Evolutionary conservation across 148 eudicot genomes (phyloP).

Genomic region (Selenicereus undatus): DNA sequence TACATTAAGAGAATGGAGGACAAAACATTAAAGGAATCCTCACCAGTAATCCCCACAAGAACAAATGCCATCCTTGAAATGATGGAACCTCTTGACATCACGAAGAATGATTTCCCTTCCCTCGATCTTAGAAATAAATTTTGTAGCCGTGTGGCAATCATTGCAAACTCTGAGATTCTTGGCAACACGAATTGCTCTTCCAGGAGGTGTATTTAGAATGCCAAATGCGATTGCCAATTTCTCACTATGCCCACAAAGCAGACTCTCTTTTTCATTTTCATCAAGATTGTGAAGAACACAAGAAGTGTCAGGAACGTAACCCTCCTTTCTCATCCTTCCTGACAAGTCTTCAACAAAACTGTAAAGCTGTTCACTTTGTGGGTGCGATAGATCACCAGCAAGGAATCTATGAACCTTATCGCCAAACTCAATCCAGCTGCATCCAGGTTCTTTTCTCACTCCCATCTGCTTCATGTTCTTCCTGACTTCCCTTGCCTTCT

Average conservation of each 20-base stretch:
- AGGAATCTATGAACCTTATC: slow-evolving; percentile 62
- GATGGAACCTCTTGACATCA: slow-evolving; percentile 59
- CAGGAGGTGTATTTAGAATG: slow-evolving; percentile 49
- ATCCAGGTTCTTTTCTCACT: slow-evolving; percentile 80
- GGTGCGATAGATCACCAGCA: slow-evolving; percentile 64
- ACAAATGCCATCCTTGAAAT: slow-evolving; percentile 52
- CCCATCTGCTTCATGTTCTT: slow-evolving; percentile 60
- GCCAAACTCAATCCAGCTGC: slow-evolving; percentile 78
- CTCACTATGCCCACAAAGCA: slow-evolving; percentile 57
- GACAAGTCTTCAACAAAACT: slow-evolving; percentile 40
- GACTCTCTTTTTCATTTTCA: slow-evolving; percentile 48
- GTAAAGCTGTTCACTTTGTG: slow-evolving; percentile 44
- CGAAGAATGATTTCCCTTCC: slow-evolving; percentile 52
- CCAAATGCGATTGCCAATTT: slow-evolving; percentile 59
- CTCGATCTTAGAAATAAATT: slow-evolving; percentile 50
- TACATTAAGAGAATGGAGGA: neutral
- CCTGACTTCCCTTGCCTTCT: slow-evolving; percentile 58
- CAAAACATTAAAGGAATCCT: slow-evolving; percentile 9
- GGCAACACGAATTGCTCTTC: slow-evolving; percentile 51
- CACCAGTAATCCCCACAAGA: slow-evolving; percentile 63
- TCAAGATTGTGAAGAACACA: slow-evolving; percentile 60
- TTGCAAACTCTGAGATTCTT: slow-evolving; percentile 64
- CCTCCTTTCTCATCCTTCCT: slow-evolving; percentile 53
- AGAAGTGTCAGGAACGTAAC: slow-evolving; percentile 64
- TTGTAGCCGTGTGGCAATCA: slow-evolving; percentile 59